A percentile compares a stretch with the other conserved stretches of the same genome.
These are phyloP conservation scores for Diaporthe vexans DNA, from an alignment of 2,329 filamentous ascomycete genomes.

Conservation along the genomic window DNA sequence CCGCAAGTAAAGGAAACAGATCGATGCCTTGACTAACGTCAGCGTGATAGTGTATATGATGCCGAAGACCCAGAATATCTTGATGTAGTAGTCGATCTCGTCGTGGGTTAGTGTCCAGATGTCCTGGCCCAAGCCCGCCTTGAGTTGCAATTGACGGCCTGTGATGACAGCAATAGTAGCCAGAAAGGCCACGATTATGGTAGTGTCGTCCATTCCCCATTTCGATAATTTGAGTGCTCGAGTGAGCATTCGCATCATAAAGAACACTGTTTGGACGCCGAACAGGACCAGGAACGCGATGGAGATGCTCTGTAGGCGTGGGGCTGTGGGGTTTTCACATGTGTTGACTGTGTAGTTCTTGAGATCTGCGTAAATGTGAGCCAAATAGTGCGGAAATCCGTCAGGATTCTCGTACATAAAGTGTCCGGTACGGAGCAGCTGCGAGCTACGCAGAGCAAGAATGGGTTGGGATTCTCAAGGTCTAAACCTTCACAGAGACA, in stretches of 20 bases:
- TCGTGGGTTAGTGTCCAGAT: constrained; percentile 42
- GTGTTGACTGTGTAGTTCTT: constrained; percentile 11
- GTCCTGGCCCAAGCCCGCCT: constrained; percentile 44
- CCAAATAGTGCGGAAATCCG: neutral
- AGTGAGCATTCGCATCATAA: constrained; percentile 54
- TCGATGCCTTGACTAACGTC: constrained; percentile 18
- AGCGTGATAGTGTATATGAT: constrained; percentile 39
- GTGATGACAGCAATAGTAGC: constrained; percentile 36
- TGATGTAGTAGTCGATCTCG: constrained; percentile 38
- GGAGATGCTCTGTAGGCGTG: neutral
- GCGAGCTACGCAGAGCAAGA: neutral
- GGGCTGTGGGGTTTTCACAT: neutral
- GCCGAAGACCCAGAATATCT: constrained; percentile 46
- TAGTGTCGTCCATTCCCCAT: constrained; percentile 53
- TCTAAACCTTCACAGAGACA: constrained; percentile 22
- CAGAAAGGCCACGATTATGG: constrained; percentile 48
- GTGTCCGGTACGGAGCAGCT: neutral
- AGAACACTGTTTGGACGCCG: constrained; percentile 52
- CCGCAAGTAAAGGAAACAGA: constrained; percentile 34
- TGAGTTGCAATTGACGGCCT: constrained; percentile 54
- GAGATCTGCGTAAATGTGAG: neutral
- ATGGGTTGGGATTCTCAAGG: neutral
- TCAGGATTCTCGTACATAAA: neutral
- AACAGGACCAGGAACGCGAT: constrained; percentile 44
- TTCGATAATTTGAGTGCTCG: constrained; percentile 49